Percentiles rank a stretch among this genome's conserved stretches.
phyloP scores from a whole-genome alignment of 2,329 filamentous ascomycete genomes.

The Xylaria sp. region DNA sequence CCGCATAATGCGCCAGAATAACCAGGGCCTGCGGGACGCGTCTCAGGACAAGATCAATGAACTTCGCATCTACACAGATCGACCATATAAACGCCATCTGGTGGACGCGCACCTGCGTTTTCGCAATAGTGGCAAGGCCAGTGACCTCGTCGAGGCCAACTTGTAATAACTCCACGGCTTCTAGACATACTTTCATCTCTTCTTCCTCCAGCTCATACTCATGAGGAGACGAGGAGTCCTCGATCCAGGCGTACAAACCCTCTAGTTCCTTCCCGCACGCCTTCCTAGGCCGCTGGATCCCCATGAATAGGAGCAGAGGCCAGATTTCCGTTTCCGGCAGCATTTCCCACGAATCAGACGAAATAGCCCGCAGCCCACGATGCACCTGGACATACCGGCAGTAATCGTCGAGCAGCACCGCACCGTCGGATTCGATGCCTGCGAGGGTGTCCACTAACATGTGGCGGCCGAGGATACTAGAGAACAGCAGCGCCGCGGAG shows the following conservation, averaged over 20 bases:
- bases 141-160: constrained; percentile 34
- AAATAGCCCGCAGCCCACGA: constrained; percentile 33
- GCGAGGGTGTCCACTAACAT: constrained; percentile 43
- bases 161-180: constrained; percentile 37
- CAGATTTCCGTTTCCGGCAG: constrained; percentile 38
- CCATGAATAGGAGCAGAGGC: constrained; percentile 33
- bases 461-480: constrained; percentile 43
- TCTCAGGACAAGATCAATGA: constrained; percentile 33
- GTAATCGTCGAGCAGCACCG: constrained; percentile 40
- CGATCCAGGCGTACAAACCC: constrained; percentile 30
- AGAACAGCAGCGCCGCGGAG: constrained; percentile 43
- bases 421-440: constrained; percentile 31
- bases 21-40: constrained; percentile 36
- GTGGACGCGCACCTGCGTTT: constrained; percentile 10
- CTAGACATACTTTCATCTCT: constrained; percentile 36
- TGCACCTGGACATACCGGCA: constrained; percentile 38
- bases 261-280: constrained; percentile 36
- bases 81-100: constrained; percentile 41
- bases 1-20: constrained; percentile 38
- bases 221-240: no score
- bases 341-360: constrained; percentile 36
- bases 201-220: constrained; percentile 22
- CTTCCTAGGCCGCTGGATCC: constrained; percentile 21
- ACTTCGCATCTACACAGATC: constrained; percentile 32
- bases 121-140: no score